These are phyloP conservation scores for Colletotrichum acutatum DNA, from an alignment of 2,329 filamentous ascomycete species.

Conservation along the genomic window DNA sequence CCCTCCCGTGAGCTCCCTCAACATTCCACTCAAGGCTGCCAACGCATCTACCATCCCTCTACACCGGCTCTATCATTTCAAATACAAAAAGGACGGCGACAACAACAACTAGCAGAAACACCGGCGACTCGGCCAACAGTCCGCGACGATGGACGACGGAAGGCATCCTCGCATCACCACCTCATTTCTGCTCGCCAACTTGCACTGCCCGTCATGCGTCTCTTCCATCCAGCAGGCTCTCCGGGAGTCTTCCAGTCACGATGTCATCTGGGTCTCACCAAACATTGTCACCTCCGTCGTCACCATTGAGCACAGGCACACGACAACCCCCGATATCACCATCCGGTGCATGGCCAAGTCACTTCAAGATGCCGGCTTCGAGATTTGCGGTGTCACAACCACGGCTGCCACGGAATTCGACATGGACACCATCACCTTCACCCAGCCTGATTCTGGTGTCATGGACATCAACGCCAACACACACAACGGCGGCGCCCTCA, in stretches of 20 bases:
- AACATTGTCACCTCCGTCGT: conserved; percentile 79
- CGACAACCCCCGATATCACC: conserved; percentile 50
- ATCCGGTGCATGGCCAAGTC: conserved; percentile 56
- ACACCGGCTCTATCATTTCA: neutral
- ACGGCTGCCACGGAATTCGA: conserved; percentile 44
- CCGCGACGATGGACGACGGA: conserved; percentile 13
- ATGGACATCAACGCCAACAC: conserved; percentile 28
- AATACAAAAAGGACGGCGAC: neutral
- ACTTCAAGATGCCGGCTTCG: conserved; percentile 69
- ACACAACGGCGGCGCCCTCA: conserved; percentile 37
- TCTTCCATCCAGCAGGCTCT: conserved; percentile 72
- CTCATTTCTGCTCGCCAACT: conserved; percentile 75
- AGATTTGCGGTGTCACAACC: conserved; percentile 62
- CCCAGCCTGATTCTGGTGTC: conserved; percentile 37
- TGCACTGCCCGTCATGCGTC: conserved; percentile 83
- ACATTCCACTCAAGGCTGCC: neutral
- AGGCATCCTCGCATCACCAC: conserved; percentile 53
- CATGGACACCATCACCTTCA: conserved; percentile 39
- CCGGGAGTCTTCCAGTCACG: conserved; percentile 55
- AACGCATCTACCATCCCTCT: neutral
- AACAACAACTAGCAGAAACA: neutral
- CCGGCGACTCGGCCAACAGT: neutral
- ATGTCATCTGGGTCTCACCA: conserved; percentile 69
- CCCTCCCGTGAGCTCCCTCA: neutral
- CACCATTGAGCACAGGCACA: conserved; percentile 64